Evolutionary conservation across 78 protist genomes (phyloP).

Genomic region (Dictyostelium citrinum): DNA sequence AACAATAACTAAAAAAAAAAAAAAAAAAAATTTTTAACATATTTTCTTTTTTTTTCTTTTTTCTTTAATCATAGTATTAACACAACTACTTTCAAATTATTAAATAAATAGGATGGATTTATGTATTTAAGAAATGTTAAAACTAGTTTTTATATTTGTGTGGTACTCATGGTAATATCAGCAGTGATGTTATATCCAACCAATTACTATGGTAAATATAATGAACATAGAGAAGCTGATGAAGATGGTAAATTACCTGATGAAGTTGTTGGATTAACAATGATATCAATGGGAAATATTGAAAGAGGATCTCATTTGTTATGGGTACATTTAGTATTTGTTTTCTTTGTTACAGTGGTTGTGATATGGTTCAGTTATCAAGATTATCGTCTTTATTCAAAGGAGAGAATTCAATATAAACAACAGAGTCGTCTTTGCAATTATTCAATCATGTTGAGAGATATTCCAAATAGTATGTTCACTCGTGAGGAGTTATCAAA

Average conservation of each 20-base stretch:
- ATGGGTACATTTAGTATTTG: conserved; percentile 52
- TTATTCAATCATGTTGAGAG: conserved; percentile 7
- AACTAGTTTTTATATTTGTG: conserved; percentile 2
- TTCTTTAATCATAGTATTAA: background rate
- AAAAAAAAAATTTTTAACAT: background rate
- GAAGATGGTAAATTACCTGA: conserved; percentile 31
- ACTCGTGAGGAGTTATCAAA: background rate
- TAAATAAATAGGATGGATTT: conserved; percentile 53
- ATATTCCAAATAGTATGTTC: conserved; percentile 9
- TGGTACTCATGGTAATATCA: background rate
- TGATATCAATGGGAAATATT: conserved; percentile 52
- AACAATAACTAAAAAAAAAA: background rate
- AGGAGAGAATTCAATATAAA: conserved; percentile 10
- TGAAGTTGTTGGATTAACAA: conserved; percentile 28
- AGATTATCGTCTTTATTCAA: conserved; percentile 16
- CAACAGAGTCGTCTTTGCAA: conserved; percentile 19
- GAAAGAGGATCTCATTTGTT: conserved; percentile 19
- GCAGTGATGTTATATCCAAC: conserved; percentile 48
- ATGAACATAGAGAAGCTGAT: background rate
- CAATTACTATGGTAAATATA: conserved; percentile 30
- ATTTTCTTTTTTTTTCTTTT: background rate
- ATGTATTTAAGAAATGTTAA: conserved; percentile 43
- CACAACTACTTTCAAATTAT: background rate
- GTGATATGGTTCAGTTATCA: conserved; percentile 6
- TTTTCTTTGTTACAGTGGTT: conserved; percentile 25